Percentiles rank a stretch among this genome's conserved stretches.
Conservation (phyloP, 2,329 filamentous ascomycete genomes). For the Paraphoma sp. region DNA sequence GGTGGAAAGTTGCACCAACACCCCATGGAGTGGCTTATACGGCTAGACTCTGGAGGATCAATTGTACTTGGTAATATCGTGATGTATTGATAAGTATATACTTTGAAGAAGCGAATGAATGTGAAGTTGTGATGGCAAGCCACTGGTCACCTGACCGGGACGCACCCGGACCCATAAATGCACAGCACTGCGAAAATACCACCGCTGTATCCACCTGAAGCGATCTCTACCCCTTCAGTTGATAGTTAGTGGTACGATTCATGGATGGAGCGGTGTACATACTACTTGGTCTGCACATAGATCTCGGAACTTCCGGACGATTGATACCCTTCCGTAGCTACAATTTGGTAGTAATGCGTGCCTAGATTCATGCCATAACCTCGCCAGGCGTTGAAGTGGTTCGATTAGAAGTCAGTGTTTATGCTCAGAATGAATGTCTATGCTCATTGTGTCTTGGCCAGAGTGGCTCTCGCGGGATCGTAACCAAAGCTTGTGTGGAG, state of each 20-base stretch:
- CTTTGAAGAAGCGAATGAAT: neutral
- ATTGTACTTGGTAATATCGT: too few relatives aligned
- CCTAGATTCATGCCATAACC: conserved; percentile 38
- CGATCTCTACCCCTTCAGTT: neutral
- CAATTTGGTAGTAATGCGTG: conserved; percentile 50
- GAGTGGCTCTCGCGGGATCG: too few relatives aligned
- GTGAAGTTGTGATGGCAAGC: neutral
- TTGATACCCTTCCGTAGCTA: conserved; percentile 60
- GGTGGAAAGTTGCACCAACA: too few relatives aligned
- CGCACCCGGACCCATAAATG: too few relatives aligned
- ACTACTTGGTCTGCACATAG: conserved; percentile 7
- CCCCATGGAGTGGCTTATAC: too few relatives aligned
- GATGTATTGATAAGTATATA: neutral
- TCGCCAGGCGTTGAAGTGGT: conserved; percentile 41
- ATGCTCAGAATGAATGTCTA: too few relatives aligned
- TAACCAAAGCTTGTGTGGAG: too few relatives aligned
- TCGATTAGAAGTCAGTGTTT: neutral
- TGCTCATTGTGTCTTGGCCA: too few relatives aligned
- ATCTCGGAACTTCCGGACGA: conserved; percentile 13
- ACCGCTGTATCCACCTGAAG: neutral
- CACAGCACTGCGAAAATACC: neutral
- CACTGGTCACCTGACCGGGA: too few relatives aligned
- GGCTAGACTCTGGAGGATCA: too few relatives aligned
- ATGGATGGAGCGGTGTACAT: neutral
- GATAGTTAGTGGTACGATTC: too few relatives aligned